These are phyloP conservation scores for Chionographis japonica DNA, from an alignment of 106 monocot genomes.

Conservation along the genomic window DNA sequence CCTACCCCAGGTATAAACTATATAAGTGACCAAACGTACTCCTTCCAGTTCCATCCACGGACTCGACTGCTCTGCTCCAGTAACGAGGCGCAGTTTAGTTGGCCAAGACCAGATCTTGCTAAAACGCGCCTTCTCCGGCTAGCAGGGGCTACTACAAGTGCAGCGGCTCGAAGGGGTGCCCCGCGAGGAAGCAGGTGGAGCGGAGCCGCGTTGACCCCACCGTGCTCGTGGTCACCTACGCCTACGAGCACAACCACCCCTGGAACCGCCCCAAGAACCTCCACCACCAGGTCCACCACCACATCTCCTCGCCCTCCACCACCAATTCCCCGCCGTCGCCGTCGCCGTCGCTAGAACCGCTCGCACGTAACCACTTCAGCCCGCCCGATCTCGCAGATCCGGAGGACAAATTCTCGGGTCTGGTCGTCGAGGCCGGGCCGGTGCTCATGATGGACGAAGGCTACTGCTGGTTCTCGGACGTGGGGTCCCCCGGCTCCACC, in stretches of 20 bases:
- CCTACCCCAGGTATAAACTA: constrained; percentile 51
- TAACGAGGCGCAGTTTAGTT: too few relatives aligned
- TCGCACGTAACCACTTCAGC: not conserved
- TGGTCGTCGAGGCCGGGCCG: constrained; percentile 13
- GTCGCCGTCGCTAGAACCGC: not conserved
- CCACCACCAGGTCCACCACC: not conserved
- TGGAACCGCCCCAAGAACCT: constrained; percentile 38
- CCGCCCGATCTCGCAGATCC: constrained; percentile 12
- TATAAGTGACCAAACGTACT: too few relatives aligned
- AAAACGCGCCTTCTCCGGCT: too few relatives aligned
- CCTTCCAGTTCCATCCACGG: too few relatives aligned
- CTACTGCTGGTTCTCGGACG: constrained; percentile 36
- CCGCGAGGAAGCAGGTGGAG: constrained; percentile 69
- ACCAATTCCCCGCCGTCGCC: not conserved
- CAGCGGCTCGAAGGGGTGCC: constrained; percentile 68
- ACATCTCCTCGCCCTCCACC: constrained; percentile 5
- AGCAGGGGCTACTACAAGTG: constrained; percentile 69
- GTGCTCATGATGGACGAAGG: constrained; percentile 9
- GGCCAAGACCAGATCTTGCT: too few relatives aligned
- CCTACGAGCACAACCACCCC: constrained; percentile 64
- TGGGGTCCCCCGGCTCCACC: constrained; percentile 22
- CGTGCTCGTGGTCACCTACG: constrained; percentile 59
- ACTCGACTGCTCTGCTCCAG: too few relatives aligned
- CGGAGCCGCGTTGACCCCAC: constrained; percentile 56
- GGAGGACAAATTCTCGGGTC: constrained; percentile 22